phyloP scores from a whole-genome alignment of 371 early-diverging fungal genomes.

The Catenaria anguillulae region DNA sequence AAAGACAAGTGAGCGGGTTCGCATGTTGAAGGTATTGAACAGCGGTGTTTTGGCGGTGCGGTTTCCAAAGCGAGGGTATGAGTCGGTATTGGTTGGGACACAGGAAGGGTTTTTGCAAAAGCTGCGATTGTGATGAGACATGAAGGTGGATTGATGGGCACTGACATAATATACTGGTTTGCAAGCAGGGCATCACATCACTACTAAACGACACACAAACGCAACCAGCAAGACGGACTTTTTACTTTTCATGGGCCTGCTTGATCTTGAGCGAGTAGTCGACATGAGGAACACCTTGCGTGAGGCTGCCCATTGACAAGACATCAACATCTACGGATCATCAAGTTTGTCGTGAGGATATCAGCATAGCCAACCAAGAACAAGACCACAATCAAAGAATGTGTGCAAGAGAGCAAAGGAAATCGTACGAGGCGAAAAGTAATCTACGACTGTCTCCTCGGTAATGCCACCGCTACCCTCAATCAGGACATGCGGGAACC shows the following conservation, averaged over 20 bases:
- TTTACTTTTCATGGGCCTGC: too few relatives aligned
- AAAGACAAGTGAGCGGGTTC: constrained; percentile 19
- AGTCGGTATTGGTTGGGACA: constrained; percentile 26
- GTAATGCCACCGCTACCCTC: constrained; percentile 94
- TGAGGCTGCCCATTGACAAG: constrained; percentile 78
- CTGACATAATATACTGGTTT: too few relatives aligned
- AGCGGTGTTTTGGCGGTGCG: constrained; percentile 31
- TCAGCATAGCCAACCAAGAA: background rate
- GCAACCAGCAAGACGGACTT: too few relatives aligned
- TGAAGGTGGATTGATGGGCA: too few relatives aligned
- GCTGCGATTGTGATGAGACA: constrained; percentile 25
- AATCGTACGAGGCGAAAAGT: constrained; percentile 59
- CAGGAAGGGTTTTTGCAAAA: constrained; percentile 35
- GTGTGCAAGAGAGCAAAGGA: background rate
- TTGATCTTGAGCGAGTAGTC: constrained; percentile 80
- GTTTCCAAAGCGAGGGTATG: constrained; percentile 24
- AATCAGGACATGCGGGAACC: constrained; percentile 53
- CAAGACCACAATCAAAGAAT: background rate
- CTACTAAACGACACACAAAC: too few relatives aligned
- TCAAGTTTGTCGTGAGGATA: background rate
- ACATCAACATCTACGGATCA: constrained; percentile 64
- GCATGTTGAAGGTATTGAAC: constrained; percentile 29
- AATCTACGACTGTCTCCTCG: constrained; percentile 59
- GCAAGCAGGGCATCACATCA: too few relatives aligned
- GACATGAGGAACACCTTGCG: constrained; percentile 86